These are phyloP conservation scores for Oryza officinalis DNA, from an alignment of 176 grass and related monocot species.

Conservation along the genomic window DNA sequence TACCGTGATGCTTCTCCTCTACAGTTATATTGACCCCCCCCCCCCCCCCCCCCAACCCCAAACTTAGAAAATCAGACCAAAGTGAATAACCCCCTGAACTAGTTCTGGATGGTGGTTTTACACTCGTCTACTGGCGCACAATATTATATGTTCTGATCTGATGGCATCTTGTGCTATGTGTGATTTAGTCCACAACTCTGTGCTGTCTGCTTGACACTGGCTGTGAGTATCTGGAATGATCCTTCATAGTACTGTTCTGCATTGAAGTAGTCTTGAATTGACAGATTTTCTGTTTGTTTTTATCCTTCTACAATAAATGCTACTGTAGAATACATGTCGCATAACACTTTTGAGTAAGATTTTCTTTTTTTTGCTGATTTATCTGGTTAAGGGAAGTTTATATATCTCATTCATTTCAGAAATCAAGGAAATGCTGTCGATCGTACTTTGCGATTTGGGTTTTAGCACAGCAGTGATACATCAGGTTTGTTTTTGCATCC, in stretches of 20 bases:
- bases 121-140: neutral
- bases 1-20: neutral
- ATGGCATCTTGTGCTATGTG: neutral
- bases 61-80: neutral
- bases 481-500: constrained; percentile 56
- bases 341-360: neutral
- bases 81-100: neutral
- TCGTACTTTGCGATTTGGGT: constrained; percentile 74
- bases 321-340: neutral
- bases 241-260: neutral
- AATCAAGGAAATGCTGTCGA: constrained; percentile 91
- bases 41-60: too few species aligned
- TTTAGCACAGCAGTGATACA: constrained; percentile 90
- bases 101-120: neutral
- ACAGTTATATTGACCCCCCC: neutral
- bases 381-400: constrained; percentile 19
- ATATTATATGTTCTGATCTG: neutral
- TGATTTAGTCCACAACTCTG: constrained; percentile 5
- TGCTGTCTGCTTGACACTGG: constrained; percentile 4
- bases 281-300: constrained; percentile 20
- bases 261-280: constrained; percentile 12
- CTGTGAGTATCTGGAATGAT: neutral
- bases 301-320: constrained; percentile 12
- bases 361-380: neutral
- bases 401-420: constrained; percentile 54